Base-by-base conservation (phyloP, 352 stramenopile species). In the Plasmopara viticola region DNA sequence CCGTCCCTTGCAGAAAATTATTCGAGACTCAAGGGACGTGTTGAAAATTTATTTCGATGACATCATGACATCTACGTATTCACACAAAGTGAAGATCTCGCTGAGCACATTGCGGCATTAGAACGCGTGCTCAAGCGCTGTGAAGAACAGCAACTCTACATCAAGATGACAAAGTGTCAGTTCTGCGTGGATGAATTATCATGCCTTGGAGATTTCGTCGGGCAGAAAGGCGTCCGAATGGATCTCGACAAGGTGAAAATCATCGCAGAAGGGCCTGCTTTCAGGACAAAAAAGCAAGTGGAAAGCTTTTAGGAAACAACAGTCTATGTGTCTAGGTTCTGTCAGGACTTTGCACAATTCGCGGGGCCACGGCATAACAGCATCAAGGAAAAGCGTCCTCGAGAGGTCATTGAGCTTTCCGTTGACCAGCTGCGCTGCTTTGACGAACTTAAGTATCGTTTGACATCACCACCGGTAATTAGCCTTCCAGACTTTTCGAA, bases 21-120 rank as follows among this genome's bases (percentile, higher is more conserved):
- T 25, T 25, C 3, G 37, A 4, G 35, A 29, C 6, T 34, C 37
- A 30, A 38, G 5, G 13, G 13, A 43, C 25, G 39, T 43, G 4
- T 53, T 44, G 35, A 58, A 48, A 15, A 39, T 44, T 6, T 48
- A 53, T n/a, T 59, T 48, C n/a, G 37, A 53, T 33, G 52, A 45
- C n/a, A n/a, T n/a, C n/a, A n/a, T n/a, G n/a, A n/a, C 38, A 59
- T 17, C 41, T 33, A 46, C 41, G 28, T 46, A 14, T 46, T 46
- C 17, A 46, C 18, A 20, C 20, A 34, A 39, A 44, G 3, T 30
- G 6, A 14, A 5, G 35, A 48, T 4, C 30, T 59, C 7, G 44
- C 48, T 37, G 28, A 48, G 8, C 17, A 49, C 17, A 29, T 59
- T 0, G 14, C 35, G 20, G 52, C 44, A 20, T 13, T 59, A 14